Percentiles rank a stretch among this genome's conserved stretches.
phyloP scores from a whole-genome alignment of 768 basidiomycete genomes.

The Gloeostereum incarnatum region DNA sequence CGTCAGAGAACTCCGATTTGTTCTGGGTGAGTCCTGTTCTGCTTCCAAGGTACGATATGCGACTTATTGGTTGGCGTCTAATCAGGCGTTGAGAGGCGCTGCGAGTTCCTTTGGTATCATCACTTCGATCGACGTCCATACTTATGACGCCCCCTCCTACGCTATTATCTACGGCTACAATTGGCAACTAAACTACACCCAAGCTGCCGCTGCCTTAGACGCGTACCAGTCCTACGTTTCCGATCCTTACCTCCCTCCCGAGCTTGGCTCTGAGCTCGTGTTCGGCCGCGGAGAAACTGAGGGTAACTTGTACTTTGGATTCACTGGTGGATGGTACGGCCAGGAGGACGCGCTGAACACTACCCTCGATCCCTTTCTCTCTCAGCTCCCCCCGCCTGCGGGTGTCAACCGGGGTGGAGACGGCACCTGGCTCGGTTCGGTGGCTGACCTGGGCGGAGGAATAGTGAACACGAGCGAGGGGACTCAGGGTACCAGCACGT shows the following conservation, averaged over 20 bases:
- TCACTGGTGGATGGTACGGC: background rate
- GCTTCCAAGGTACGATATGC: background rate
- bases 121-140: constrained; percentile 14
- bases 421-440: constrained; percentile 1
- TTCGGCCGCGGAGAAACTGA: background rate
- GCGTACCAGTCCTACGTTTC: background rate
- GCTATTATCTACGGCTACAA: constrained; percentile 7
- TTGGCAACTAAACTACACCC: constrained; percentile 1
- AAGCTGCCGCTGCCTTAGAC: background rate
- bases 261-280: background rate
- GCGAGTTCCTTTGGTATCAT: constrained; percentile 18
- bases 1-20: constrained; percentile 12
- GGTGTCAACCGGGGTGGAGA: background rate
- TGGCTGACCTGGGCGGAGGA: background rate
- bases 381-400: background rate
- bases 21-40: constrained; percentile 11
- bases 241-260: background rate
- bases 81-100: constrained; percentile 17
- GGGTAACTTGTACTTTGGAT: background rate
- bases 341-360: background rate
- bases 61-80: background rate
- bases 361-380: background rate
- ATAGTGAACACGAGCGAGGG: background rate
- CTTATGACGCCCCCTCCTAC: constrained; percentile 8
- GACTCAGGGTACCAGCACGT: constrained; percentile 3